These are phyloP conservation scores for Hypericum perforatum DNA, from an alignment of 345 rosid genomes.

Conservation along the genomic window DNA sequence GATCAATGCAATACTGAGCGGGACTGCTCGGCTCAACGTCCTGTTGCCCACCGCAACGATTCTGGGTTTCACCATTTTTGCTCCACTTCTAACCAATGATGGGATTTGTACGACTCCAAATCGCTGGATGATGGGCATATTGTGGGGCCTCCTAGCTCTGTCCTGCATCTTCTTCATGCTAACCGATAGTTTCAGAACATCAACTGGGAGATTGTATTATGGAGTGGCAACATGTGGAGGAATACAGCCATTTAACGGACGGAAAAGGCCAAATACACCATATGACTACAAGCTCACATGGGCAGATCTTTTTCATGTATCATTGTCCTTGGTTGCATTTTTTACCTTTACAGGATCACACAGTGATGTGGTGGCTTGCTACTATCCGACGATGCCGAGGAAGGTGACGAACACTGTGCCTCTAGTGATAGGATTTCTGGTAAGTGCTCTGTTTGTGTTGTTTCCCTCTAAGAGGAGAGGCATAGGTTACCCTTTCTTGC, in stretches of 20 bases:
- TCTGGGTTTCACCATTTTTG: conserved; percentile 43
- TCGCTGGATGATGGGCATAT: conserved; percentile 36
- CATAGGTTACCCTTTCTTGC: conserved; percentile 36
- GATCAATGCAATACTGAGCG: conserved; percentile 34
- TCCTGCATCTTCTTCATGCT: conserved; percentile 34
- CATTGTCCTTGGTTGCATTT: conserved; percentile 34
- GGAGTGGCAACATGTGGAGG: conserved; percentile 38
- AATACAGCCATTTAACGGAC: conserved; percentile 35
- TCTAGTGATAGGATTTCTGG: conserved; percentile 27
- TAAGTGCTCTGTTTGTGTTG: conserved; percentile 27
- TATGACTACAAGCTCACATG: conserved; percentile 36
- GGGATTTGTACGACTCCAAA: conserved; percentile 26
- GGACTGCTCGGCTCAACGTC: conserved; percentile 42
- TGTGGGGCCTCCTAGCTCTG: conserved; percentile 19
- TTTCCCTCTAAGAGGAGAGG: conserved; percentile 43
- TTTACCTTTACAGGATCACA: conserved; percentile 33
- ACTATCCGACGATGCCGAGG: conserved; percentile 34
- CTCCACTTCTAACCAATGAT: conserved; percentile 39
- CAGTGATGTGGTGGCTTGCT: conserved; percentile 28
- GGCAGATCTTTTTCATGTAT: conserved; percentile 31
- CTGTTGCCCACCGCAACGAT: conserved; percentile 45
- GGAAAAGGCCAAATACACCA: conserved; percentile 32
- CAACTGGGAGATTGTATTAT: conserved; percentile 31
- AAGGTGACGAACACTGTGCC: conserved; percentile 32
- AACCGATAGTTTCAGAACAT: conserved; percentile 38